Evolutionary conservation across 2,329 filamentous ascomycete species (phyloP).

Genomic region (Lomentospora prolificans): DNA sequence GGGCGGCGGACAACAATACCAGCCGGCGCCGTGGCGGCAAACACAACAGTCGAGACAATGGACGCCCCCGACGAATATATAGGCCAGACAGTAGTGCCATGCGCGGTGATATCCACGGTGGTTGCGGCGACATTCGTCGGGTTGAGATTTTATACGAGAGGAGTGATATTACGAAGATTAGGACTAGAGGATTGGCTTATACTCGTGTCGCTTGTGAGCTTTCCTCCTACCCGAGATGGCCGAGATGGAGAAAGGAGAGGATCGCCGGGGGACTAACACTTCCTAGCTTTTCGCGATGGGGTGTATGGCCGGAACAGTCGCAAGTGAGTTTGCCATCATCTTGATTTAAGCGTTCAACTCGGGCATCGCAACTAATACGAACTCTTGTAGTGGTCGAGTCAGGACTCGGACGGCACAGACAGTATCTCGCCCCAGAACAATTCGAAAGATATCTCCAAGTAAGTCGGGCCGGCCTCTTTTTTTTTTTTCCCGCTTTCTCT

Average conservation of each 20-base stretch:
- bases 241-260: background rate
- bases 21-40: background rate
- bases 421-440: background rate
- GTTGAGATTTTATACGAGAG: slow-evolving; percentile 24
- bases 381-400: background rate
- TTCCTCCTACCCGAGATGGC: no score
- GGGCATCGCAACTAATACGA: background rate
- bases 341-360: background rate
- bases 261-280: background rate
- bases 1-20: background rate
- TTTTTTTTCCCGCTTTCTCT: background rate
- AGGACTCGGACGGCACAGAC: background rate
- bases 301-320: slow-evolving; percentile 9
- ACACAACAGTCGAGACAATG: background rate
- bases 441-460: slow-evolving; percentile 10
- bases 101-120: slow-evolving; percentile 12
- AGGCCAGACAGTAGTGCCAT: slow-evolving; percentile 12
- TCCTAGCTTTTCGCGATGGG: slow-evolving; percentile 9
- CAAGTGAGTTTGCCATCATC: slow-evolving; percentile 8
- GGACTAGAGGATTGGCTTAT: slow-evolving; percentile 25
- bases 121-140: slow-evolving; percentile 20
- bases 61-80: slow-evolving; percentile 10
- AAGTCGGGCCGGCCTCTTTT: background rate
- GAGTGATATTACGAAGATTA: slow-evolving; percentile 21
- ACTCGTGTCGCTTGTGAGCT: slow-evolving; percentile 17